A percentile compares a stretch with the other conserved stretches of the same genome.
These are phyloP conservation scores for Rozella allomycis DNA, from an alignment of 371 early-diverging fungal species.

Conservation along the genomic window DNA sequence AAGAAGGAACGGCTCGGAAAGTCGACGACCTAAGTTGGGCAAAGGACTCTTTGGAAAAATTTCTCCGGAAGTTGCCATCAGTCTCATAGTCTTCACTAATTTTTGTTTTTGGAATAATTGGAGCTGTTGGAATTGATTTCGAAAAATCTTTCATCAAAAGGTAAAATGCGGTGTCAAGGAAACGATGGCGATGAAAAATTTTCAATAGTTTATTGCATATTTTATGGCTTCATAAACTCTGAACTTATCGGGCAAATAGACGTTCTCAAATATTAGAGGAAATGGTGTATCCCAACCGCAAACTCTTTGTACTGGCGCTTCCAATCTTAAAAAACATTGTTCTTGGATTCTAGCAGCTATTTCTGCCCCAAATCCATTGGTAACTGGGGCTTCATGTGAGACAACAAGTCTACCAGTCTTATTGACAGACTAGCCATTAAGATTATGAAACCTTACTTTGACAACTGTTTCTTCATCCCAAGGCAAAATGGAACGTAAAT, in stretches of 20 bases:
- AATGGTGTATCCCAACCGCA: constrained; percentile 87
- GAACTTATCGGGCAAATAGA: constrained; percentile 72
- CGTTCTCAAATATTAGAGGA: constrained; percentile 76
- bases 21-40: too few relatives aligned
- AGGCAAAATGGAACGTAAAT: constrained; percentile 71
- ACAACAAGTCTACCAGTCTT: constrained; percentile 84
- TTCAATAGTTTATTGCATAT: constrained; percentile 42
- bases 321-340: constrained; percentile 51
- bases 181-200: too few relatives aligned
- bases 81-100: too few relatives aligned
- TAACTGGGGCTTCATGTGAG: constrained; percentile 86
- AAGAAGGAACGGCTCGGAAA: too few relatives aligned
- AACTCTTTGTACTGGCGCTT: constrained; percentile 67
- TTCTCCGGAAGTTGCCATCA: too few relatives aligned
- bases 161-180: too few relatives aligned
- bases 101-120: too few relatives aligned
- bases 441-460: constrained; percentile 14
- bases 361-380: constrained; percentile 85
- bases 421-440: constrained; percentile 43
- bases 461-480: constrained; percentile 84
- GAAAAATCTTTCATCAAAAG: too few relatives aligned
- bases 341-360: constrained; percentile 79
- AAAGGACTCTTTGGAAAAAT: too few relatives aligned
- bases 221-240: constrained; percentile 75
- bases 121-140: too few relatives aligned